phyloP scores from a whole-genome alignment of 2,329 filamentous ascomycete genomes.

The Phaeosphaeriaceae sp. region DNA sequence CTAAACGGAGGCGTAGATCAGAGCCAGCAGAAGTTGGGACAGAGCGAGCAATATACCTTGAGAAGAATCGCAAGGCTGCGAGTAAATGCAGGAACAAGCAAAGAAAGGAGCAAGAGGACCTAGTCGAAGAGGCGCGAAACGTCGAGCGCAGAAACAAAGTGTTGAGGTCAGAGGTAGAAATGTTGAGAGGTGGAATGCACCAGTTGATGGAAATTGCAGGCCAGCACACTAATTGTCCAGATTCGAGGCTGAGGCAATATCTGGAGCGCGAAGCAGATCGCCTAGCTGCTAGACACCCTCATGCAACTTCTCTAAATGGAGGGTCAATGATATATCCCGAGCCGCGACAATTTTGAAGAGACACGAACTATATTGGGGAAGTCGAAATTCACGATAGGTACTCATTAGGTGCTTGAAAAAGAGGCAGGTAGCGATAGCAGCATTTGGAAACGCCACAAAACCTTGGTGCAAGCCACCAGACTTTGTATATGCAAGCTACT shows the following conservation, averaged over 20 bases:
- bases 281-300: conserved; percentile 10
- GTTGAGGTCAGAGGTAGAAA: conserved; percentile 35
- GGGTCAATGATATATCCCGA: too few species aligned
- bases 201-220: conserved; percentile 33
- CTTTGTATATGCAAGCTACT: too few species aligned
- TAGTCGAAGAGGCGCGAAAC: conserved; percentile 53
- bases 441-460: too few species aligned
- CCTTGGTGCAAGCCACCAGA: too few species aligned
- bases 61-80: conserved; percentile 73
- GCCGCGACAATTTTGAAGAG: too few species aligned
- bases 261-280: conserved; percentile 36
- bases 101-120: conserved; percentile 59
- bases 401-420: too few species aligned
- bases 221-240: conserved; percentile 32
- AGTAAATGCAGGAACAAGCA: conserved; percentile 75
- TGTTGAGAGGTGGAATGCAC: conserved; percentile 29
- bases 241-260: conserved; percentile 30
- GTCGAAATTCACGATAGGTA: too few species aligned
- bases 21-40: conserved; percentile 32
- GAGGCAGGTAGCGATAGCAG: too few species aligned
- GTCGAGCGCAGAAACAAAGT: conserved; percentile 35
- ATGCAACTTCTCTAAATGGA: too few species aligned
- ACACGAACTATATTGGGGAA: too few species aligned
- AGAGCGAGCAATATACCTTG: conserved; percentile 53
- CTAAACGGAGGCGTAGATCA: conserved; percentile 21